phyloP scores from a whole-genome alignment of 345 rosid genomes.

The Nasturtium officinale region DNA sequence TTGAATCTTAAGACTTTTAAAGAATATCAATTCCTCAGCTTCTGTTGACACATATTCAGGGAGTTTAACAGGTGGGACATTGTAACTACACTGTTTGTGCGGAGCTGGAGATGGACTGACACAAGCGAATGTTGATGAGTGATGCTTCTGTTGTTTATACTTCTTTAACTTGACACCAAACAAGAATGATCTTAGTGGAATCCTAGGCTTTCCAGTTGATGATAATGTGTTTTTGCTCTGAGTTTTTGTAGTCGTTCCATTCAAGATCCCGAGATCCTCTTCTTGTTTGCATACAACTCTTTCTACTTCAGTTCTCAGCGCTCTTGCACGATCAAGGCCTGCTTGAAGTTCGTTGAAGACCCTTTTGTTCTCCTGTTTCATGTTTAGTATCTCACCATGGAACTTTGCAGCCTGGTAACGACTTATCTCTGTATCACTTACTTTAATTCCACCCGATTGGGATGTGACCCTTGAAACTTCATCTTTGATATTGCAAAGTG shows the following conservation, averaged over 20 bases:
- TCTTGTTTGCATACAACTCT: conserved; percentile 51
- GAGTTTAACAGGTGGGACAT: conserved; percentile 30
- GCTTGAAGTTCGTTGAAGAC: conserved; percentile 57
- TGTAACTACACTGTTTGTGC: conserved; percentile 56
- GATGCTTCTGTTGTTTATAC: conserved; percentile 43
- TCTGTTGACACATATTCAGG: conserved; percentile 28
- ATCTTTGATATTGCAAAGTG: conserved; percentile 61
- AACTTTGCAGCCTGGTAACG: conserved; percentile 73
- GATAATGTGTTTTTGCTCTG: conserved; percentile 33
- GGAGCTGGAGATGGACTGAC: conserved; percentile 51
- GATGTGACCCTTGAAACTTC: conserved; percentile 57
- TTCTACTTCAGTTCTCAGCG: conserved; percentile 59
- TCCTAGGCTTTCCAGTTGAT: conserved; percentile 46
- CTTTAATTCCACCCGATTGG: conserved; percentile 12
- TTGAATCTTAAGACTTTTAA: conserved; percentile 2
- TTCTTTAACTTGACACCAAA: conserved; percentile 86
- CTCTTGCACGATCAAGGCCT: conserved; percentile 55
- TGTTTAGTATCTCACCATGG: conserved; percentile 79
- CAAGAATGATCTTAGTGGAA: conserved; percentile 79
- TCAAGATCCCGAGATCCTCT: conserved; percentile 46
- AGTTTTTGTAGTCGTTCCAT: conserved; percentile 26
- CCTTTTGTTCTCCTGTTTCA: conserved; percentile 83
- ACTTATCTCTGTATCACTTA: conserved; percentile 45
- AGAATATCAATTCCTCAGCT: conserved; percentile 16
- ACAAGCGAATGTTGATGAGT: conserved; percentile 58